Conservation (phyloP, 2,329 filamentous ascomycete species). For the Grosmannia serpens region DNA sequence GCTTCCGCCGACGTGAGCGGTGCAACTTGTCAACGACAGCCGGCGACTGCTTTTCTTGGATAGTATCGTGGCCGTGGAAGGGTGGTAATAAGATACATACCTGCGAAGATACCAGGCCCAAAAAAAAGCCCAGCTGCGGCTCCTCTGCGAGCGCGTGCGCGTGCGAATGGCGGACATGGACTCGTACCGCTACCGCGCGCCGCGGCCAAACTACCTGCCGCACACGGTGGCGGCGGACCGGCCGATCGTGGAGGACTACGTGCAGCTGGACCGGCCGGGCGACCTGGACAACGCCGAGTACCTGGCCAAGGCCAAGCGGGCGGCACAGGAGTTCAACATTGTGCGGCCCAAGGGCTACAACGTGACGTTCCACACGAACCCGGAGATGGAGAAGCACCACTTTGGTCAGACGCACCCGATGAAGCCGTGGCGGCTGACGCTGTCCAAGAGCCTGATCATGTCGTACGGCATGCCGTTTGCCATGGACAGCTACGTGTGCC, state of each 20-base stretch:
- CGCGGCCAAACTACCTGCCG: conserved; percentile 49
- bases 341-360: conserved; percentile 73
- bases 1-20: too few relatives aligned
- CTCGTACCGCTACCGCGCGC: conserved; percentile 40
- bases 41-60: too few relatives aligned
- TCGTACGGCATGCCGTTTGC: conserved; percentile 92
- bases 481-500: conserved; percentile 87
- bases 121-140: too few relatives aligned
- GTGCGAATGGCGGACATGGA: conserved; percentile 28
- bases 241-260: conserved; percentile 39
- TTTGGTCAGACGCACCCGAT: conserved; percentile 96
- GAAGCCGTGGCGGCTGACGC: conserved; percentile 95
- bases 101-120: too few relatives aligned
- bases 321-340: conserved; percentile 55
- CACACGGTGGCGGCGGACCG: conserved; percentile 39
- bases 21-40: too few relatives aligned
- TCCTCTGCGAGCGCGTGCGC: not conserved
- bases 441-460: conserved; percentile 90
- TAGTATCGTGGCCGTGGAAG: too few relatives aligned
- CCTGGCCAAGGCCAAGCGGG: conserved; percentile 45
- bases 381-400: conserved; percentile 89
- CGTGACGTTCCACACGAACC: conserved; percentile 93
- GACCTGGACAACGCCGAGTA: conserved; percentile 45
- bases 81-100: too few relatives aligned
- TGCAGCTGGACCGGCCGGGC: conserved; percentile 36